phyloP scores from a whole-genome alignment of 2,329 filamentous ascomycete genomes.

The Fusarium solani-melongenae region DNA sequence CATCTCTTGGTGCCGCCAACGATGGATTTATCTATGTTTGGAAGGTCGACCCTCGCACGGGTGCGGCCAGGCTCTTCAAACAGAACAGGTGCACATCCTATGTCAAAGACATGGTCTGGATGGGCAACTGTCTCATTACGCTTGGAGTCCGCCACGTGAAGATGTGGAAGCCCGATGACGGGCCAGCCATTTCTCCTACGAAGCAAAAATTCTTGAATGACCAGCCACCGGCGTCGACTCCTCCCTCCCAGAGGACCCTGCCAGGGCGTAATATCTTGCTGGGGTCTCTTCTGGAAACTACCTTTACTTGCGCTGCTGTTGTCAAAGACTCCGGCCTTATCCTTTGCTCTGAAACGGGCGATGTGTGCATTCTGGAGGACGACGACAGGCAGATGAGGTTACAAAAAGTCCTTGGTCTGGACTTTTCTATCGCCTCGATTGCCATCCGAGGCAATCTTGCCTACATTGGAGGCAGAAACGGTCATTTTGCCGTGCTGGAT shows the following conservation, averaged over 20 bases:
- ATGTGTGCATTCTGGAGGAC: slow-evolving; percentile 90
- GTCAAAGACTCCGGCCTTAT: slow-evolving; percentile 77
- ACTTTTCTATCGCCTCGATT: slow-evolving; percentile 76
- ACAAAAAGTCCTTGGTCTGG: slow-evolving; percentile 71
- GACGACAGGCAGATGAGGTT: slow-evolving; percentile 77
- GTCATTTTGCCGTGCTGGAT: slow-evolving; percentile 65
- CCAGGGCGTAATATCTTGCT: slow-evolving; percentile 89
- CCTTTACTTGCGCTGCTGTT: slow-evolving; percentile 83
- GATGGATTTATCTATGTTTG: slow-evolving; percentile 96
- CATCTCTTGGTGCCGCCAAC: slow-evolving; percentile 87
- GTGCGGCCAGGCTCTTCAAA: slow-evolving; percentile 82
- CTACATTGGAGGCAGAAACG: slow-evolving; percentile 76
- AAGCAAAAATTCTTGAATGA: slow-evolving; percentile 69
- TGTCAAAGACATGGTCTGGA: slow-evolving; percentile 89
- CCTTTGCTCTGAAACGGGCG: slow-evolving; percentile 86
- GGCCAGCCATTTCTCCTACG: slow-evolving; percentile 66
- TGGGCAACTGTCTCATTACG: slow-evolving; percentile 85
- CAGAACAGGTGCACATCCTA: slow-evolving; percentile 91
- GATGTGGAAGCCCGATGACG: slow-evolving; percentile 87
- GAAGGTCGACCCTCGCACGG: slow-evolving; percentile 85
- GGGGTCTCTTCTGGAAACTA: slow-evolving; percentile 82
- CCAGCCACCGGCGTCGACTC: slow-evolving; percentile 42
- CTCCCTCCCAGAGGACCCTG: slow-evolving; percentile 69
- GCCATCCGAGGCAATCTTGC: slow-evolving; percentile 68
- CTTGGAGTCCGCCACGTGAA: slow-evolving; percentile 93